A percentile compares a stretch with the other conserved stretches of the same genome.
Conservation (phyloP, 2,329 filamentous ascomycete species). For the Kalmusia sp. region DNA sequence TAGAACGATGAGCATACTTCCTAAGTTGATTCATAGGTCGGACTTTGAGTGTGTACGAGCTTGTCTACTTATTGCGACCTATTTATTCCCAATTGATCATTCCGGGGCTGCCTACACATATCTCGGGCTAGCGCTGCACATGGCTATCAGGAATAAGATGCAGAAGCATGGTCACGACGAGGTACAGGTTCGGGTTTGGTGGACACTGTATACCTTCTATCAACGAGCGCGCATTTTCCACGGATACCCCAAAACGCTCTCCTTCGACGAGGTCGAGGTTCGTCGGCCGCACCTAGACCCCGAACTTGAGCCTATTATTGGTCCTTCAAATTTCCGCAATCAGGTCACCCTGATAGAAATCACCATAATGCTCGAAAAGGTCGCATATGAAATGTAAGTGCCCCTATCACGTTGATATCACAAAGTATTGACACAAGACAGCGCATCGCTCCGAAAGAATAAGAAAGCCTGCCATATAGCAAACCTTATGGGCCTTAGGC, state of each 20-base stretch:
- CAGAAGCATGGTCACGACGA: conserved; percentile 61
- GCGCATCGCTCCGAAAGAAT: not conserved
- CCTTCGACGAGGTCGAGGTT: not conserved
- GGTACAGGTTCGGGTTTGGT: conserved; percentile 63
- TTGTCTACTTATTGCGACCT: conserved; percentile 62
- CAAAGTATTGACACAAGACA: not conserved
- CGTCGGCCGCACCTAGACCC: not conserved
- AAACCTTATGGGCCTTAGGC: not conserved
- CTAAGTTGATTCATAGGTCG: conserved; percentile 62
- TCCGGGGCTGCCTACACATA: conserved; percentile 65
- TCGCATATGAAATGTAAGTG: not conserved
- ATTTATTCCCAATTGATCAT: conserved; percentile 61
- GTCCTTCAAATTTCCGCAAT: conserved; percentile 4
- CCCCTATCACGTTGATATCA: not conserved
- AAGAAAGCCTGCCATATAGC: not conserved
- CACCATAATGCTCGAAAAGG: conserved; percentile 1
- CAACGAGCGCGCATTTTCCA: conserved; percentile 3
- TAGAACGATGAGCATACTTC: conserved; percentile 60
- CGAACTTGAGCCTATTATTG: not conserved
- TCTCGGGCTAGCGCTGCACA: conserved; percentile 61
- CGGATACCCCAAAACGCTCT: not conserved
- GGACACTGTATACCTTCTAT: conserved; percentile 59
- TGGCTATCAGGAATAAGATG: conserved; percentile 67
- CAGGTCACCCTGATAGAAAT: conserved; percentile 1
- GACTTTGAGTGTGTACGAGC: conserved; percentile 65